Base-by-base conservation (phyloP, 371 early-diverging fungal species). In the Synchytrium microbalum region DNA sequence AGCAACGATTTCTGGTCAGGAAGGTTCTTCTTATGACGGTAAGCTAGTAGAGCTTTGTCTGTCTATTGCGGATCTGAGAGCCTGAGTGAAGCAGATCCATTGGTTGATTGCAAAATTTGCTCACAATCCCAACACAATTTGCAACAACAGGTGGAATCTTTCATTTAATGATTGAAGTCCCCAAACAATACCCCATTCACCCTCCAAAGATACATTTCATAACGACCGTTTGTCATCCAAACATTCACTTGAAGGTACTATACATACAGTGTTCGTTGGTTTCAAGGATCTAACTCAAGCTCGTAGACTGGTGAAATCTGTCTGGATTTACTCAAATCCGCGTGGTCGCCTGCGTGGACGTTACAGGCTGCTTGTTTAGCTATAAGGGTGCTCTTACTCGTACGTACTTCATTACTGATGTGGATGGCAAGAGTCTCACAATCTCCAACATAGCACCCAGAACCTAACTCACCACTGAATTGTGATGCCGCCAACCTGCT, bases 401-500 rank as follows among this genome's bases (percentile, higher is more conserved):
- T 72, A 53, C 60, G 69, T 88, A 87, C 64, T 82, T 89, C 64
- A 84, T 88, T 71, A 85, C 88, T 67, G 85, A 87, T 78, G 84
- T 82, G 80, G 84, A 89, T 88, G 0, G 92, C 90, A 8, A 81
- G 81, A n/a, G 13, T 57, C 23, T 23, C 57, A 24, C 14, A 57
- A n/a, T 57, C 26, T 57, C 14, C 27, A 24, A 27, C 24, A 14
- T 60, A 74, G 74, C 32, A 65, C 5, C 82, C 82, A 16, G 79
- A 75, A 66, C 72, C 76, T 0, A 69, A 74, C 68, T 89, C 90
- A 61, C 97, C 97, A 5, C 78, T 96, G 27, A 96, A 96, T 71
- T 91, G 92, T 71, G 95, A 96, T 72, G 95, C 93, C 62, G 96
- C 94, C 5, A 94, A 94, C 67, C 77, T 96, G 25, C 69, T 95